A percentile compares a stretch with the other conserved stretches of the same genome.
Conservation (phyloP, 495 filamentous ascomycete species). For the Xylaria curta region DNA sequence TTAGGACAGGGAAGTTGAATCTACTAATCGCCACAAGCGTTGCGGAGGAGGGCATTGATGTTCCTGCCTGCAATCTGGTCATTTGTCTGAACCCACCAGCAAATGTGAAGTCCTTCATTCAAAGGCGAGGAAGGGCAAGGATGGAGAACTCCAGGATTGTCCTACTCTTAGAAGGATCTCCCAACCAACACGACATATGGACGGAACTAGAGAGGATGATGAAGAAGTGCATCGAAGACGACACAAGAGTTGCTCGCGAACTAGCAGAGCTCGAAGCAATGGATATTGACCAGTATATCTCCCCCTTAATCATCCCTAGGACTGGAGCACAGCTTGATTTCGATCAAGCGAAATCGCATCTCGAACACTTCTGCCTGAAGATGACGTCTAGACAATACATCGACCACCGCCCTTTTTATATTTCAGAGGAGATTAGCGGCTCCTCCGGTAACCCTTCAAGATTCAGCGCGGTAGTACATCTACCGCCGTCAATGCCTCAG, state of each 20-base stretch:
- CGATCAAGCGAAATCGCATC: constrained; percentile 72
- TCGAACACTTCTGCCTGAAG: constrained; percentile 81
- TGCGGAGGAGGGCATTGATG: constrained; percentile 91
- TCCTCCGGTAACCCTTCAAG: constrained; percentile 39
- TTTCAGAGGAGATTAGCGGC: constrained; percentile 31
- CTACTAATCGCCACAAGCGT: constrained; percentile 84
- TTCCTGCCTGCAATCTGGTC: constrained; percentile 83
- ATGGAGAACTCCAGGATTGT: constrained; percentile 73
- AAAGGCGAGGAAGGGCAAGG: constrained; percentile 84
- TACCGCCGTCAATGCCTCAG: constrained; percentile 74
- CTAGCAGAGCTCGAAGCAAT: constrained; percentile 59
- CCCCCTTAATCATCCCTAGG: constrained; percentile 52
- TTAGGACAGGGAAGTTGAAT: constrained; percentile 72
- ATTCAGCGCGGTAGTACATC: constrained; percentile 61
- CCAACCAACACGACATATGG: constrained; percentile 56
- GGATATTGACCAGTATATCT: constrained; percentile 48
- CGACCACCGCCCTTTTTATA: constrained; percentile 58
- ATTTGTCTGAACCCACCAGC: constrained; percentile 81
- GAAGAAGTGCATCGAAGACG: constrained; percentile 75
- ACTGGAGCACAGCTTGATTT: constrained; percentile 76
- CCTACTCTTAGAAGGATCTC: constrained; percentile 59
- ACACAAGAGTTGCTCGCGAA: constrained; percentile 60
- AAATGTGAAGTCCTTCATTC: constrained; percentile 86
- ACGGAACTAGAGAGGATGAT: constrained; percentile 71
- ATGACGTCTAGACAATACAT: constrained; percentile 63